Evolutionary conservation across 129 eudicot species (phyloP), one percentile per base, ranked within the genome.

Genomic region (Flaveria sonorensis): DNA sequence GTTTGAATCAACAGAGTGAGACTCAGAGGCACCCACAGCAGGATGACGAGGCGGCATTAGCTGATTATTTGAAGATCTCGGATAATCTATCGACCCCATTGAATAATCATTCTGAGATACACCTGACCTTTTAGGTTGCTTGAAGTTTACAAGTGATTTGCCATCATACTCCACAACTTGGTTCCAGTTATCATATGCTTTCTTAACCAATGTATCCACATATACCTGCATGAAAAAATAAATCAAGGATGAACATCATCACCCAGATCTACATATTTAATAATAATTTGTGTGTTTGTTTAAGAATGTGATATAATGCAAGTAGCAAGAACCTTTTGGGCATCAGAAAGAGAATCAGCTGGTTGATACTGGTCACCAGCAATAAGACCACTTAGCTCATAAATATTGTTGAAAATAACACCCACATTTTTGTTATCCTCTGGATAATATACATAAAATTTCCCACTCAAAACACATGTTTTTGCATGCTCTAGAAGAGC

Each of bases 131-230:
- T 87, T 83, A 56, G 78, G 83, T 76, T 92, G 90, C 82, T 92
- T 87, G 56, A 82, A 83, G 85, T 82, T 82, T 77, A 89, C 62
- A 52, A 89, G 88, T 24, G 97, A 87, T 77, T 89, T 87, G 11
- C 96, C 97, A 79, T 92, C 97, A 76, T 92, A 92, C 88, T 92
- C 97, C 15, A 92, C 88, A 71, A 92, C 96, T 84, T 92, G 97
- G 64, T 69, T 92, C 97, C 97, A 92, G 68, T 92, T 92, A 13
- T 89, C 97, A 57, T 92, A 92, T 68, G 97, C 97, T 77, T 89
- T 92, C 80, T 92, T 92, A 75, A 92, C 88, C 84, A 82, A 77
- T 47, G 95, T 50, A 85, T 92, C 97, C 69, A 87, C 97, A 79
- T 84, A 89, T 52, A 92, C 83, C 97, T 92, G 78, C 48, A 40